Evolutionary conservation across 805 yeast species (phyloP), one percentile per base, ranked within the genome.

Genomic region (Hanseniaspora nectarophila): DNA sequence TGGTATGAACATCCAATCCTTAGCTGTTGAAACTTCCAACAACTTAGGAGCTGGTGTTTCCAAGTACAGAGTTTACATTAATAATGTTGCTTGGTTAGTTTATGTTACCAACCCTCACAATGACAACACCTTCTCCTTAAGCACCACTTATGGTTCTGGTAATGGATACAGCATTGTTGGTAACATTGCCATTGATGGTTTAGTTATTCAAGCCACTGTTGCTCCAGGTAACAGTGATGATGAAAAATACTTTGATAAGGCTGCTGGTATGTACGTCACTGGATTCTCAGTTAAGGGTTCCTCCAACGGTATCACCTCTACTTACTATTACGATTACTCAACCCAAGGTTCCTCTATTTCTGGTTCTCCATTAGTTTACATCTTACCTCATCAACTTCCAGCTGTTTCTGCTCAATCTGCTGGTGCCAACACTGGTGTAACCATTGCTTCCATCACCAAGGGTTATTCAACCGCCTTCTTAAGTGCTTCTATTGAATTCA

Each of bases 251-350:
- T 80, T 80, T 60, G 89, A 82, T 62, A 58, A 67, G 40, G 78
- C 83, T 20, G 89, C 92, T 38, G 94, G 94, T 38, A 68, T 72
- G 57, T 84, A 81, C 60, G 77, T 75, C 3, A 72, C 73, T 2
- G 71, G 70, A 32, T 80, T 80, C 18, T 54, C 60, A 4, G 59
- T 81, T 20, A 58, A 60, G 20, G 85, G 83, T 51, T 62, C 72
- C 23, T 57, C 72, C 15, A 67, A 69, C 24, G 78, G 78, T 16
- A 54, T 65, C 3, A 56, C 67, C 24, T 82, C 80, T 10, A 61
- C 66, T 16, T 81, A 78, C 61, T 58, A 67, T 35, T 72, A 78
- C 59, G 59, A 59, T 5, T 81, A 78, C 63, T 57, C 63, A n/a
- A 73, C 77, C 20, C 58, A 58, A 29, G 86, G 86, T 40, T 49